Conservation (phyloP, 345 rosid species). For the Ricinus communis region DNA sequence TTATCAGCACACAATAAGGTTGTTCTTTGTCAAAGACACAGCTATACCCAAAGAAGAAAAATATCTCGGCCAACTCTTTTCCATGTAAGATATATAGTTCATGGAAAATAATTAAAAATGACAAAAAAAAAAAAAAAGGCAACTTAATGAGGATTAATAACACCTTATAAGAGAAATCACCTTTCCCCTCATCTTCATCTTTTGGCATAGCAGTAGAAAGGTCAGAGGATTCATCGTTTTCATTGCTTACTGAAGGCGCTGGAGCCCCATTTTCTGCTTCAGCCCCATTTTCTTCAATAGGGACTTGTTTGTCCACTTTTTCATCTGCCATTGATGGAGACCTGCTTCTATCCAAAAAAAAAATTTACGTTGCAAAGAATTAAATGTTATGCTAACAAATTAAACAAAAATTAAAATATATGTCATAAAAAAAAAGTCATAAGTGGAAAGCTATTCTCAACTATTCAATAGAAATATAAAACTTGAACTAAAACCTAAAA, state of each 20-base stretch:
- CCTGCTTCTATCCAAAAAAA: constrained; percentile 19
- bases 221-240: constrained; percentile 30
- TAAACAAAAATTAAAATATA: neutral
- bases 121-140: neutral
- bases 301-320: constrained; percentile 29
- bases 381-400: neutral
- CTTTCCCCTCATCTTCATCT: constrained; percentile 56
- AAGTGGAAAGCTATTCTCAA: neutral
- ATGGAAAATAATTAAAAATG: neutral
- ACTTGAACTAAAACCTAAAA: neutral
- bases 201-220: constrained; percentile 24
- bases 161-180: constrained; percentile 22
- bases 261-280: constrained; percentile 31
- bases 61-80: neutral
- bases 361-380: neutral
- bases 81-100: neutral
- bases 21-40: neutral
- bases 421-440: neutral
- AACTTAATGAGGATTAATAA: neutral
- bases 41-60: neutral
- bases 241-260: constrained; percentile 36
- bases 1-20: neutral
- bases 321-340: constrained; percentile 41
- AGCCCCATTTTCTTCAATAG: constrained; percentile 28
- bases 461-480: neutral